These are phyloP conservation scores for Fusarium sp. DNA, from an alignment of 2,329 filamentous ascomycete genomes.

Conservation along the genomic window DNA sequence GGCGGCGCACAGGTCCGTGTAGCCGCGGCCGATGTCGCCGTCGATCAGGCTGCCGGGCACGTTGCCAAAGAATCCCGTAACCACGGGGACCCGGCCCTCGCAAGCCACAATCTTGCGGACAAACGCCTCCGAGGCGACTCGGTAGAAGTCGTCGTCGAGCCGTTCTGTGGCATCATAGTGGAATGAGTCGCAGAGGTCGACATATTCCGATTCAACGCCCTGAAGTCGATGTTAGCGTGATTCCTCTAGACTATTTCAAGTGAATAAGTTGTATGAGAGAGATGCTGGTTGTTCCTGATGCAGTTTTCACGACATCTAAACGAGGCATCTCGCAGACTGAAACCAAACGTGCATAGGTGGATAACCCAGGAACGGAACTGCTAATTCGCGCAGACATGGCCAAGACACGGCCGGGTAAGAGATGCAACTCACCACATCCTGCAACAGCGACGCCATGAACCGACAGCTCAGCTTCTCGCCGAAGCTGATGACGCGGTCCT, in stretches of 20 bases:
- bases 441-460: slow-evolving; percentile 87
- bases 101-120: slow-evolving; percentile 74
- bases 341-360: not conserved
- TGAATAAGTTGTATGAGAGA: not conserved
- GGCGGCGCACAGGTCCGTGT: slow-evolving; percentile 95
- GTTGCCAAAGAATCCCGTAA: slow-evolving; percentile 95
- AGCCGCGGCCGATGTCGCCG: slow-evolving; percentile 90
- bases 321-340: not conserved
- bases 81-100: slow-evolving; percentile 76
- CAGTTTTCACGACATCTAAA: not conserved
- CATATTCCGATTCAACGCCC: slow-evolving; percentile 88
- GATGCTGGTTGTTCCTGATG: not conserved
- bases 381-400: slow-evolving; percentile 16
- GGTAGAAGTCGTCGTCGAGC: slow-evolving; percentile 78
- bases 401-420: not conserved
- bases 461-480: slow-evolving; percentile 96
- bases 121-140: slow-evolving; percentile 70
- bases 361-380: not conserved
- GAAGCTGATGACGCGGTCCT: slow-evolving; percentile 91
- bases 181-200: slow-evolving; percentile 88
- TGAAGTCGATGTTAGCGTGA: slow-evolving; percentile 42
- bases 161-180: slow-evolving; percentile 71
- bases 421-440: slow-evolving; percentile 71
- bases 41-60: slow-evolving; percentile 92
- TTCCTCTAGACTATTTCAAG: not conserved